A percentile compares a stretch with the other conserved stretches of the same genome.
phyloP scores from a whole-genome alignment of 2,329 filamentous ascomycete genomes.

The Microdochium paspali region DNA sequence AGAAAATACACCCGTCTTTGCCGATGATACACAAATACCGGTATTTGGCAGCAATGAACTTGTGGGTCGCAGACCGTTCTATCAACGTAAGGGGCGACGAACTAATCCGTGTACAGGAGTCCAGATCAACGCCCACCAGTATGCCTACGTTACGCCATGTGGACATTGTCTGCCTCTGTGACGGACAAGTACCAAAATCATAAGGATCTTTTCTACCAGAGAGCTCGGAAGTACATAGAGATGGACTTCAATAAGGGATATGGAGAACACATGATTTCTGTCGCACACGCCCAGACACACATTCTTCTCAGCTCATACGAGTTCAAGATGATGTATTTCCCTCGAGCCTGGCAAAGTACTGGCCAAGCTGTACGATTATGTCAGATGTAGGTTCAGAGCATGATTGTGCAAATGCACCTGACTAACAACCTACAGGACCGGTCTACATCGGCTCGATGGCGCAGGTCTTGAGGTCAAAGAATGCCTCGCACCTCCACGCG shows the following conservation, averaged over 20 bases:
- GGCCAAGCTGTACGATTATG: constrained; percentile 71
- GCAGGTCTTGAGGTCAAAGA: constrained; percentile 83
- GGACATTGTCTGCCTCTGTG: constrained; percentile 83
- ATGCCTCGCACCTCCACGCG: constrained; percentile 73
- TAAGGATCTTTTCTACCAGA: constrained; percentile 82
- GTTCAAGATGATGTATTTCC: constrained; percentile 97
- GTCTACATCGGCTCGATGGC: constrained; percentile 79
- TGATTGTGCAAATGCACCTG: constrained; percentile 25
- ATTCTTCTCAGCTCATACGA: constrained; percentile 73
- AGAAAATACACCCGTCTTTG: constrained; percentile 76
- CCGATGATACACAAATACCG: constrained; percentile 86
- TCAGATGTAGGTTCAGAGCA: constrained; percentile 57
- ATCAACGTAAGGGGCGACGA: not conserved
- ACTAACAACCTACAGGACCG: constrained; percentile 66
- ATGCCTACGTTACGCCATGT: constrained; percentile 87
- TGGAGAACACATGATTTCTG: constrained; percentile 78
- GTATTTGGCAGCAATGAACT: constrained; percentile 80
- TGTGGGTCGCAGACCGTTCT: constrained; percentile 34
- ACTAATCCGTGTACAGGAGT: constrained; percentile 34
- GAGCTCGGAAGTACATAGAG: constrained; percentile 84
- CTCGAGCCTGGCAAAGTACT: constrained; percentile 87
- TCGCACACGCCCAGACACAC: constrained; percentile 82
- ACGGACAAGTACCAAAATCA: constrained; percentile 72
- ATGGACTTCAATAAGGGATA: constrained; percentile 85
- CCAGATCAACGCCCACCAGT: constrained; percentile 79